phyloP scores from a whole-genome alignment of 768 basidiomycete genomes.

The Tricholoma bakamatsutake region DNA sequence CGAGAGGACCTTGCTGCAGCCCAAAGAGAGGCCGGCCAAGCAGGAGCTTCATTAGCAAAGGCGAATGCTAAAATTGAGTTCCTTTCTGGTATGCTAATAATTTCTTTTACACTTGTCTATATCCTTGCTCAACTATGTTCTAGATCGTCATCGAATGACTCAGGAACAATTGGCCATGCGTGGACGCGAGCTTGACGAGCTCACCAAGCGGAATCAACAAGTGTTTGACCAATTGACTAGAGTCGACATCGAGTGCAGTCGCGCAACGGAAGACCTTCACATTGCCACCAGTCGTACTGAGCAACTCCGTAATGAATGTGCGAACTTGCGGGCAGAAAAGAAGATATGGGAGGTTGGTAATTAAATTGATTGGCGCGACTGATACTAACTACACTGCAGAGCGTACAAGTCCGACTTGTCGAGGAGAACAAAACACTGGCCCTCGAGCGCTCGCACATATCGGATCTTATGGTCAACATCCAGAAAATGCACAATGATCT shows the following conservation, averaged over 20 bases:
- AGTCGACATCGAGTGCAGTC: constrained; percentile 67
- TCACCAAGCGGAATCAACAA: constrained; percentile 63
- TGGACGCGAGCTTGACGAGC: constrained; percentile 57
- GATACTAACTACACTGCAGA: constrained; percentile 34
- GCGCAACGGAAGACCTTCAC: constrained; percentile 62
- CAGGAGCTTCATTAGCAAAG: constrained; percentile 69
- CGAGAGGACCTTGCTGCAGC: constrained; percentile 63
- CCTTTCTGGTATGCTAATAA: constrained; percentile 52
- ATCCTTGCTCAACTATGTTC: constrained; percentile 5
- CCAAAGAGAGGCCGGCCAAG: constrained; percentile 62
- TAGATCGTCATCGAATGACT: constrained; percentile 66
- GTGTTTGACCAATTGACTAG: constrained; percentile 70
- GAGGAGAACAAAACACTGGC: constrained; percentile 81
- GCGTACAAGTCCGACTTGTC: constrained; percentile 71
- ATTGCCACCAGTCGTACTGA: constrained; percentile 58
- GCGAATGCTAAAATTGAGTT: constrained; percentile 79
- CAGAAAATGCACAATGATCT: constrained; percentile 89
- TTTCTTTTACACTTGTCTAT: constrained; percentile 1
- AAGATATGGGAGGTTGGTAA: constrained; percentile 80
- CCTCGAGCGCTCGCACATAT: constrained; percentile 77
- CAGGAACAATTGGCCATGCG: constrained; percentile 65
- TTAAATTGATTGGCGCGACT: background rate
- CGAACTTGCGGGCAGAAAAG: constrained; percentile 90
- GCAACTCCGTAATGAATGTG: constrained; percentile 77
- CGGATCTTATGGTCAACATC: constrained; percentile 84